Base-by-base conservation (phyloP, 2,329 filamentous ascomycete species). In the Penicillium sp. region DNA sequence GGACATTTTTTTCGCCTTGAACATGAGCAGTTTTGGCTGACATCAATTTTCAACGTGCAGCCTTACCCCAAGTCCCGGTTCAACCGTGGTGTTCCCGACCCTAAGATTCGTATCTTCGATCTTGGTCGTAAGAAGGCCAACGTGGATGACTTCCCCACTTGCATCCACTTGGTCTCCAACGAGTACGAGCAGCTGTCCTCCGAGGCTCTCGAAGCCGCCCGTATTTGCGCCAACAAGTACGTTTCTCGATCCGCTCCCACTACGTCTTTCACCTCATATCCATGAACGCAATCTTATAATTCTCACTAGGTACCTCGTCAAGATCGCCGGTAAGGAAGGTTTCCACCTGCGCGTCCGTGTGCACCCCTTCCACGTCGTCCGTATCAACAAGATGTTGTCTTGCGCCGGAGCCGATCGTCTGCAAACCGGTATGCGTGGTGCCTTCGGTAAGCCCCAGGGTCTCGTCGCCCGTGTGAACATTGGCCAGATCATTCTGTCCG, bases 341-440 rank as follows among this genome's bases (percentile, higher is more conserved):
- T 87, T 87, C 83, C 84, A 87, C 77, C 76, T 87, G 62, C 84
- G 84, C 66, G 82, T 87, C 73, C 84, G 94, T 77, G 92, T 91
- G 76, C 94, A 99, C 86, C 94, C 94, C 68, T 99, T 90, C 91
- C 94, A 99, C 86, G 94, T 99, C 82, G 89, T 99, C 85, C 94
- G 94, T 82, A 99, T 99, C 92, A 99, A 99, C 91, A 99, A 99
- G 90, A 99, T 99, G 94, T 93, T 99, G 91, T 97, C 94, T 77
- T 99, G 94, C 81, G 94, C 94, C 76, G 94, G 94, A 86, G 94
- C 94, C 88, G 94, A 99, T 97, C 91, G 94, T 89, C 85, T 99
- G 81, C 94, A 99, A 83, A 99, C 94, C 71, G 94, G 94, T 85
- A 99, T 99, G 94, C 93, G 94, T 89, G 94, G 94, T 88, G 94